Base-by-base conservation (phyloP, 441 rosid genomes). In the Sinapis alba region DNA sequence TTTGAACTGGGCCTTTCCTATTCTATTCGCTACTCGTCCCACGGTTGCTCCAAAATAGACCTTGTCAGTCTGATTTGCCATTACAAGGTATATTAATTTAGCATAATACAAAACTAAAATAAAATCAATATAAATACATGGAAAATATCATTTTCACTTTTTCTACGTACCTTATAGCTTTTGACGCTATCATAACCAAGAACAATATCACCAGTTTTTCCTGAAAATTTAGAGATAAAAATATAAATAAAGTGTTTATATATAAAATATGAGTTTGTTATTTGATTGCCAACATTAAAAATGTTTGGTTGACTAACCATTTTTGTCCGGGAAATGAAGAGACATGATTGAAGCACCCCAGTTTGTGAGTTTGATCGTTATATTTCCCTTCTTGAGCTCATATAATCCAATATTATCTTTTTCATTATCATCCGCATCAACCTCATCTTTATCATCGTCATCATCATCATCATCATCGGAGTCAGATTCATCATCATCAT, bases 11-110 rank as follows among this genome's bases (percentile, higher is more conserved):
- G 96, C 92, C 2, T 91, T 84, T 28, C 78, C 89, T 13, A 94
- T 90, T 85, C 97, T 80, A 68, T 92, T 89, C 2, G 98, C 97
- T n/a, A 92, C 86, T 19, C 98, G 83, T 26, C 99, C 98, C 56
- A 92, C 92, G 16, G 86, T 80, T 23, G 96, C 74, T 30, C 96
- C 99, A 26, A 94, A 79, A 73, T 89, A 87, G 2, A 85, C 59
- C 9, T 81, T 70, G 69, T 84, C 94, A 9, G 84, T 88, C 99
- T 94, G 84, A 72, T 76, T 3, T 70, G 38, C 32, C 66, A 56
- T 6, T 7, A 60, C n/a, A 30, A 20, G 27, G 20, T 57, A 19
- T 53, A 21, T 28, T 30, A 53, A 27, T 30, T 2, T 43, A 9
- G 2, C 13, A 16, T 5, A 15, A 6, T 7, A 28, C 6, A 51